Base-by-base conservation (phyloP, 2,329 filamentous ascomycete genomes). In the Neofusicoccum sp. region DNA sequence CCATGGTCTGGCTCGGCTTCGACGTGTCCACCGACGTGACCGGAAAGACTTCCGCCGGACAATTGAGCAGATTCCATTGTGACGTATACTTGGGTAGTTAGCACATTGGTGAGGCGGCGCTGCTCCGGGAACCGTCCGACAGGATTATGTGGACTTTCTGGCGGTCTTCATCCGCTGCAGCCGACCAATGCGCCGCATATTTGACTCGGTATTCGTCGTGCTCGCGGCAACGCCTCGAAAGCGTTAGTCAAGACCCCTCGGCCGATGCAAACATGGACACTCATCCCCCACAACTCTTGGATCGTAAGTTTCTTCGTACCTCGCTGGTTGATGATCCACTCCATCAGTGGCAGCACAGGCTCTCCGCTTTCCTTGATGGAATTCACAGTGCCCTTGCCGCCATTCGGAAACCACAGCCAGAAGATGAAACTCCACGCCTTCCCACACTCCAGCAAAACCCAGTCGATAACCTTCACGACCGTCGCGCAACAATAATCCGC, bases 11-110 rank as follows among this genome's bases (percentile, higher is more conserved):
- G 44, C 44, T 48, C 33, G 44, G 28, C 44, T 29, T 48, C 33
- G 44, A 29, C 44, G 44, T 22, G 16, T 48, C 44, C 14, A 48
- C 44, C 28, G 33, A 48, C 3, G 44, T 48, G 22, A 48, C 44
- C 14, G 88, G 88, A n/a, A n/a, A n/a, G n/a, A n/a, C n/a, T 1
- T 84, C 73, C 7, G 80, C 83, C 0, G 88, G 86, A 71, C 89
- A 89, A 71, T 91, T 87, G 1, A 91, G 80, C 41, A 90, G 68
- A 70, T 91, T 91, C 87, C 87, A 91, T 64, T 87, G 83, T 0
- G 82, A 77, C 0, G 86, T 89, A 67, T 91, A 91, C 1, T 82
- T 87, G 87, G 90, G 67, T 85, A 85, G 45, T 74, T 78, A 71
- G 88, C 68, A 64, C 78, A 74, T 66, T 85, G 72, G 66, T 86